Base-by-base conservation (phyloP, 495 filamentous ascomycete genomes). In the Penicillium longicatenatum region DNA sequence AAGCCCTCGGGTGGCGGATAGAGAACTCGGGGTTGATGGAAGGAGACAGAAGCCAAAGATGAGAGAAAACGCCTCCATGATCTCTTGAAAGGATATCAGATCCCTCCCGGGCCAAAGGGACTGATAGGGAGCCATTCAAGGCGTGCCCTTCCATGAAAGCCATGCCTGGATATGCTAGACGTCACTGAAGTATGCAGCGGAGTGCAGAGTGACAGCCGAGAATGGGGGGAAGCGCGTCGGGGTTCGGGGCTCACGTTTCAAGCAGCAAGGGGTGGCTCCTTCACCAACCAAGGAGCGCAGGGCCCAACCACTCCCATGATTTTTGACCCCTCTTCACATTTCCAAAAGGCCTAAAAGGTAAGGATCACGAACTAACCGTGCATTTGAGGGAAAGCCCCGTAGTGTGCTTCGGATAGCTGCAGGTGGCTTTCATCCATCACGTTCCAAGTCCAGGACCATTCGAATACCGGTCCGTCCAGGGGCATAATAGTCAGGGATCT, bases 401-500 rank as follows among this genome's bases (percentile, higher is more conserved):
- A 19, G 50, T 37, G 26, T 45, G 22, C 45, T 48, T 48, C 53
- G 49, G 52, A 61, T 61, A 59, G 50, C 61, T 50, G 45, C 50
- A 52, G 47, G 66, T 59, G 55, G 59, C 51, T 61, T 48, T 71
- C 65, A 72, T 56, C 47, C 43, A 55, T 57, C 73, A 69, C 61
- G 56, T 56, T 72, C 62, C 45, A 81, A 67, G 55, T 74, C 70
- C 37, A 83, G 69, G 44, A 76, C 52, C 83, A 87, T 86, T 61
- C 70, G 79, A 50, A 86, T 76, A 5, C 79, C 82, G 37, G 75
- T 79, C 42, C 84, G 73, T 44, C 82, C 82, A 64, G 72, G 72
- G 41, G 78, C 80, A 64, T 87, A 86, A 66, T 87, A 86, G 59
- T 84, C 75, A 52, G 72, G 62, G 51, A 84, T 75, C 52, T 71